Percentiles rank a stretch among this genome's conserved stretches.
These are phyloP conservation scores for Artemisia tridentata DNA, from an alignment of 129 eudicot genomes.

Conservation along the genomic window DNA sequence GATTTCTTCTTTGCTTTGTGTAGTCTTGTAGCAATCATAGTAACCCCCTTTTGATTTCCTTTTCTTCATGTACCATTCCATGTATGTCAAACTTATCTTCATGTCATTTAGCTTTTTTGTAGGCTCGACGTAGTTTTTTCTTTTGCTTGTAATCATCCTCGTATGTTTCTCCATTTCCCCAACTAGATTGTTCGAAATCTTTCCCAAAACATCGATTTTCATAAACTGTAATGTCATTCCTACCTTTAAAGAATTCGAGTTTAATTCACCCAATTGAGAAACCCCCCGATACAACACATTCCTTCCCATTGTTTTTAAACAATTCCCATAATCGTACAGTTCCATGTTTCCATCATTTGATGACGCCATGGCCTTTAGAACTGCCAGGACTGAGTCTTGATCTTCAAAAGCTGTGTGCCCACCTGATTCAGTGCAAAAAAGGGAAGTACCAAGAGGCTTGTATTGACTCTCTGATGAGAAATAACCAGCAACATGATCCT, in stretches of 20 bases:
- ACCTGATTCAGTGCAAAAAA: slow-evolving; percentile 43
- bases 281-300: slow-evolving; percentile 34
- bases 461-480: slow-evolving; percentile 25
- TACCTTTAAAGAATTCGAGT: slow-evolving; percentile 21
- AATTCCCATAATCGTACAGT: slow-evolving; percentile 31
- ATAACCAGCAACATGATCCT: slow-evolving; percentile 36
- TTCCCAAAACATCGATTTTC: slow-evolving; percentile 21
- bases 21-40: slow-evolving; percentile 38
- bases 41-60: slow-evolving; percentile 32
- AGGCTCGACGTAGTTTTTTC: slow-evolving; percentile 9
- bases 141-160: slow-evolving; percentile 14
- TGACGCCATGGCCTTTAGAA: slow-evolving; percentile 25
- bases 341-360: neutral
- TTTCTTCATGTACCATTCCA: slow-evolving; percentile 44
- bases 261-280: slow-evolving; percentile 15
- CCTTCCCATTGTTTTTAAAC: slow-evolving; percentile 25
- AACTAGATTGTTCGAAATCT: slow-evolving; percentile 5
- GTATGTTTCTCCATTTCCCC: slow-evolving; percentile 9
- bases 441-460: slow-evolving; percentile 52
- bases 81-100: slow-evolving; percentile 37
- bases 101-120: slow-evolving; percentile 33
- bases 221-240: slow-evolving; percentile 38
- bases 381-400: slow-evolving; percentile 28
- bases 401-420: slow-evolving; percentile 42
- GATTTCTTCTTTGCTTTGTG: neutral